These are phyloP conservation scores for Quercus berberidifolia DNA, from an alignment of 306 rosid species.

Conservation along the genomic window DNA sequence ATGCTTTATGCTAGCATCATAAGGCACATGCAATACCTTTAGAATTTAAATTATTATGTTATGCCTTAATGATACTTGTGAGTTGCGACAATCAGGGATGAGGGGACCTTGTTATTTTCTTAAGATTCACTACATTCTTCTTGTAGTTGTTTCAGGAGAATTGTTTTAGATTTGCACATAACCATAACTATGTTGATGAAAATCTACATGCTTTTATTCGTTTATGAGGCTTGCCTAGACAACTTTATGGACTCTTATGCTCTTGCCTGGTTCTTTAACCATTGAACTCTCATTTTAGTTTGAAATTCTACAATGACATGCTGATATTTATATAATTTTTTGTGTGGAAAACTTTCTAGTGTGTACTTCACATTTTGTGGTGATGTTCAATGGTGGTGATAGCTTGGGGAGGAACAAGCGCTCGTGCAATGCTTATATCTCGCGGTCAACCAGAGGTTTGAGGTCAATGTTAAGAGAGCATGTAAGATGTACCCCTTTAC, in stretches of 20 bases:
- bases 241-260: neutral
- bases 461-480: constrained; percentile 74
- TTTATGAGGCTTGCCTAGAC: constrained; percentile 5
- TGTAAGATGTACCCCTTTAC: constrained; percentile 42
- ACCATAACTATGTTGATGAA: neutral
- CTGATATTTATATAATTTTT: neutral
- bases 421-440: constrained; percentile 62
- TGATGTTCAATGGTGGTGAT: constrained; percentile 69
- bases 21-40: neutral
- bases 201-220: constrained; percentile 4
- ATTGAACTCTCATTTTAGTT: neutral
- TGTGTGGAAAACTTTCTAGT: constrained; percentile 39
- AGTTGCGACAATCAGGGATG: neutral
- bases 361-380: constrained; percentile 82
- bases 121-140: constrained; percentile 1
- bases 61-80: neutral
- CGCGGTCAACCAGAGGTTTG: constrained; percentile 80
- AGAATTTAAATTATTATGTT: neutral
- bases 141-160: constrained; percentile 1
- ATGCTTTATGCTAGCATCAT: neutral
- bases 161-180: constrained; percentile 1
- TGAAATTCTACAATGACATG: neutral
- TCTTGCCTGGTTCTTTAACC: constrained; percentile 12
- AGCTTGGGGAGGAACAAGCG: constrained; percentile 45
- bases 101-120: neutral